Conservation (phyloP, 805 yeast genomes). For the Nakazawaea wyomingensis region DNA sequence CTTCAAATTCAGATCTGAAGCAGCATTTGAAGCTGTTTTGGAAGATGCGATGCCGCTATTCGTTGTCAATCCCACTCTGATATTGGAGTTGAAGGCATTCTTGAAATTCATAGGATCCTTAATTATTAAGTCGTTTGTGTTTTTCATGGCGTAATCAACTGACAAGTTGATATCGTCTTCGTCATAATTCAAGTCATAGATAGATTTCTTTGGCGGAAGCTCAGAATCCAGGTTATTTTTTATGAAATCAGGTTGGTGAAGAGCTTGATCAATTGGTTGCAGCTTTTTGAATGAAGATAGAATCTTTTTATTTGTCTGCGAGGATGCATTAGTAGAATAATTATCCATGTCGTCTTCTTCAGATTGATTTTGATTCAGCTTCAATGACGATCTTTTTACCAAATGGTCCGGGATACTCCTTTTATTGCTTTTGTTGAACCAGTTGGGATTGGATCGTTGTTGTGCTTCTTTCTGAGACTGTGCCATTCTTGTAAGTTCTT, state of each 20-base stretch:
- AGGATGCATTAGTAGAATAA: constrained; percentile 20
- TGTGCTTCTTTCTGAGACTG: constrained; percentile 2
- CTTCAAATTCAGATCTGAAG: neutral
- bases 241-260: constrained; percentile 33
- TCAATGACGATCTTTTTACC: constrained; percentile 45
- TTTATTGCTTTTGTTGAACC: constrained; percentile 39
- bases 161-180: constrained; percentile 33
- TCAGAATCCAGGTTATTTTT: constrained; percentile 33
- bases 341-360: constrained; percentile 8
- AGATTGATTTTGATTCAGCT: constrained; percentile 26
- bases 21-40: constrained; percentile 2
- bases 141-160: constrained; percentile 25
- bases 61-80: constrained; percentile 17
- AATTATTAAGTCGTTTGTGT: constrained; percentile 19
- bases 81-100: constrained; percentile 39
- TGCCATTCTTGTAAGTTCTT: constrained; percentile 18
- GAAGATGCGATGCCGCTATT: constrained; percentile 17
- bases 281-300: constrained; percentile 10
- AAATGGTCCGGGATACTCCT: constrained; percentile 43
- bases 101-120: constrained; percentile 41
- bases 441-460: constrained; percentile 22
- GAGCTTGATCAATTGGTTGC: neutral
- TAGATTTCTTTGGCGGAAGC: constrained; percentile 44
- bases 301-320: constrained; percentile 18
- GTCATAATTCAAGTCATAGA: constrained; percentile 40